A percentile compares a stretch with the other conserved stretches of the same genome.
phyloP scores from a whole-genome alignment of 2,329 filamentous ascomycete genomes.

The Tolypocladium sp. region DNA sequence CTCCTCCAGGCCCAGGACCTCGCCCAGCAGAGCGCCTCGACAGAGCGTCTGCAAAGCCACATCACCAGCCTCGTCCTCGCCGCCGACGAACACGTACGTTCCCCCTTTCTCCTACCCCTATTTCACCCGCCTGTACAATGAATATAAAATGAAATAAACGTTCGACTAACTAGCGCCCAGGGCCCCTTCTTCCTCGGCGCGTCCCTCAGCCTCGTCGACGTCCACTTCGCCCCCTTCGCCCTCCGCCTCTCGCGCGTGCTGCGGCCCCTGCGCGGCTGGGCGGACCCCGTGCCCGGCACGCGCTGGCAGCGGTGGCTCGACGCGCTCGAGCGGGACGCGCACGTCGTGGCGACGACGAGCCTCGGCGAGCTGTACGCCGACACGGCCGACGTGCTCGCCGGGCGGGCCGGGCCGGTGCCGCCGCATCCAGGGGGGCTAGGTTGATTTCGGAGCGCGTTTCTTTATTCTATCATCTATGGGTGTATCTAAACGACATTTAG shows the following conservation, averaged over 20 bases:
- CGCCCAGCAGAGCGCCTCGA: constrained; percentile 47
- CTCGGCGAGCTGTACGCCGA: constrained; percentile 39
- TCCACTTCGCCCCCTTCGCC: constrained; percentile 69
- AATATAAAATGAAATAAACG: neutral
- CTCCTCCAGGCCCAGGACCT: constrained; percentile 58
- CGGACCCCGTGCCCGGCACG: constrained; percentile 50
- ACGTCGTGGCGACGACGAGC: constrained; percentile 60
- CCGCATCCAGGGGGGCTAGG: neutral
- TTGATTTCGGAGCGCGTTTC: neutral
- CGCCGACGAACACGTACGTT: constrained; percentile 31
- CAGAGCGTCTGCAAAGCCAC: constrained; percentile 53
- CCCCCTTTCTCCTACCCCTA: neutral
- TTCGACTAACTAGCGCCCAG: constrained; percentile 8
- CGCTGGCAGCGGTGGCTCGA: constrained; percentile 63
- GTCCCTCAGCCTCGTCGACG: constrained; percentile 55
- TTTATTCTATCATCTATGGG: neutral
- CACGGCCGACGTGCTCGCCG: constrained; percentile 48
- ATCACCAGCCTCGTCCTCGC: constrained; percentile 46
- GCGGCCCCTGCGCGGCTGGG: constrained; percentile 56
- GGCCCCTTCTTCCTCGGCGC: constrained; percentile 60
- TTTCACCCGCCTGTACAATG: too few relatives aligned
- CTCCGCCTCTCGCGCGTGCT: constrained; percentile 59
- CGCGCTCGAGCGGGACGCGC: constrained; percentile 55
- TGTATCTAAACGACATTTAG: neutral
- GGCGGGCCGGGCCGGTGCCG: neutral